These are phyloP conservation scores for Xanthoconium purpureum DNA, from an alignment of 768 basidiomycete genomes.

Conservation along the genomic window DNA sequence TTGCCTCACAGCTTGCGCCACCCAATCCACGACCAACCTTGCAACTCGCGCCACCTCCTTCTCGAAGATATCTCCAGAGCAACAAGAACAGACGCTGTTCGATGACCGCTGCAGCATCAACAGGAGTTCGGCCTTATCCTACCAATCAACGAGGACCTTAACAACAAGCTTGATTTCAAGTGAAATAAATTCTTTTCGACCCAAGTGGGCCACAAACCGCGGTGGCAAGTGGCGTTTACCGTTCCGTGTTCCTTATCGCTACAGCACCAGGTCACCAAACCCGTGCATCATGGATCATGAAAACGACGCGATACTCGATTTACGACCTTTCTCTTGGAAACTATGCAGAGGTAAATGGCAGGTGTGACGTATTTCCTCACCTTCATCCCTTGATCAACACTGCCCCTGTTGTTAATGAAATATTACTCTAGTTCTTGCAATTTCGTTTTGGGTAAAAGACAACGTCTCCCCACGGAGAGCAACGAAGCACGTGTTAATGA, in stretches of 20 bases:
- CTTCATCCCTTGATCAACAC: background rate
- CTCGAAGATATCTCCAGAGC: background rate
- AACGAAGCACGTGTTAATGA: background rate
- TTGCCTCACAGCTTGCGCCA: constrained; percentile 6
- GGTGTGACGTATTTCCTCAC: background rate
- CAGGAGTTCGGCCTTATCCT: background rate
- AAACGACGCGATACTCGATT: background rate
- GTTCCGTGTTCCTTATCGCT: background rate
- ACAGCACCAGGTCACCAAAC: background rate
- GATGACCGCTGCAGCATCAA: no score
- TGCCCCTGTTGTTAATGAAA: background rate
- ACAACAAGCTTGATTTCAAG: background rate
- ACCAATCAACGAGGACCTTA: constrained; percentile 1
- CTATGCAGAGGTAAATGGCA: background rate
- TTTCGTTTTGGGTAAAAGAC: background rate
- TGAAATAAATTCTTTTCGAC: background rate
- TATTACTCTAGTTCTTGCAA: background rate
- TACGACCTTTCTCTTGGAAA: background rate
- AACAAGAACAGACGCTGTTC: background rate
- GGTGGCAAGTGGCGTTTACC: constrained; percentile 1
- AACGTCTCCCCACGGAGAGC: background rate
- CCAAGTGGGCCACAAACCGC: background rate
- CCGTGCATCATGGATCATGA: background rate
- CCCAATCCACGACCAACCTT: background rate
- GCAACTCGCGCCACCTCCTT: constrained; percentile 2